Evolutionary conservation across 2,329 filamentous ascomycete species (phyloP).

Genomic region (Cercospora sp.): DNA sequence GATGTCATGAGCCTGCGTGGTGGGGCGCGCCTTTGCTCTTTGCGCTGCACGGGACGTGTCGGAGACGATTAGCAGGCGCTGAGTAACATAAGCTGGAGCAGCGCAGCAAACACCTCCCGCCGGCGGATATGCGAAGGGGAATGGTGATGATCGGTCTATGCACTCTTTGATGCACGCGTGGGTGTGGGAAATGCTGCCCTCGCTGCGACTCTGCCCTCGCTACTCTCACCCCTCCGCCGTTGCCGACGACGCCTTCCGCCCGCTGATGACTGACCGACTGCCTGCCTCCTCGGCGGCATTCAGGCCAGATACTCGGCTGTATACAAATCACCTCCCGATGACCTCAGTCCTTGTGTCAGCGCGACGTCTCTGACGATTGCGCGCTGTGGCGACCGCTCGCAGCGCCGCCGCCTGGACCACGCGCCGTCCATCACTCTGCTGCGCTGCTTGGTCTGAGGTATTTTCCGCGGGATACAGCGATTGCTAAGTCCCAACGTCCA

Average conservation of each 20-base stretch:
- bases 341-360: conserved; percentile 11
- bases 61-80: conserved; percentile 9
- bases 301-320: conserved; percentile 14
- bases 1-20: conserved; percentile 10
- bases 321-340: conserved; percentile 9
- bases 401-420: not conserved
- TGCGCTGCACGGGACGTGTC: conserved; percentile 8
- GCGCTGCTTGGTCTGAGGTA: not conserved
- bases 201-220: not conserved
- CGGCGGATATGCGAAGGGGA: not conserved
- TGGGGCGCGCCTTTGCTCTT: conserved; percentile 3
- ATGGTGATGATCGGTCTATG: not conserved
- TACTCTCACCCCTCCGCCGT: conserved; percentile 4
- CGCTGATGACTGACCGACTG: not conserved
- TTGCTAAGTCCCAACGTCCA: not conserved
- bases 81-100: not conserved
- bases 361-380: not conserved
- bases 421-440: not conserved
- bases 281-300: not conserved
- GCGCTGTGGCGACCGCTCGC: not conserved
- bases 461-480: not conserved
- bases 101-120: not conserved
- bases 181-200: not conserved
- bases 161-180: not conserved
- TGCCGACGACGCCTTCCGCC: conserved; percentile 10